These are phyloP conservation scores for Flaveria linearis DNA, from an alignment of 129 eudicot species.

Conservation along the genomic window DNA sequence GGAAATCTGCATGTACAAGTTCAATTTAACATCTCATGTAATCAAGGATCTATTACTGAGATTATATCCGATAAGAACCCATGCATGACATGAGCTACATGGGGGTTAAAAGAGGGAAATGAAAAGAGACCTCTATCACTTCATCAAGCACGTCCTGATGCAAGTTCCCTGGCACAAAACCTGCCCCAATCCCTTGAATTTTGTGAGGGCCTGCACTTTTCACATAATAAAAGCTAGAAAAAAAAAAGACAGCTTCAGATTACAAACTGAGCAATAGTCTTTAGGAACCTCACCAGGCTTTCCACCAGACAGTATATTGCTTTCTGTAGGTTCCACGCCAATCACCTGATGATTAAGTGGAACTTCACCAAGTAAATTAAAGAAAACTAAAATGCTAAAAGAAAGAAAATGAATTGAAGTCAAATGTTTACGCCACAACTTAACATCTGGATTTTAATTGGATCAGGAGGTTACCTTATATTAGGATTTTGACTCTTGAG, in stretches of 20 bases:
- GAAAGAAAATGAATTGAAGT: background rate
- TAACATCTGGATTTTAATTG: background rate
- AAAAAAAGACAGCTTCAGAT: constrained; percentile 24
- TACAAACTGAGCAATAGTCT: constrained; percentile 3
- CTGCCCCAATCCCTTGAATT: constrained; percentile 99
- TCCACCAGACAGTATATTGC: constrained; percentile 95
- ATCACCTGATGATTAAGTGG: constrained; percentile 55
- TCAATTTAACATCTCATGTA: background rate
- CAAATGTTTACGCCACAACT: background rate
- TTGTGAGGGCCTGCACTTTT: constrained; percentile 98
- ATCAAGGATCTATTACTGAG: background rate
- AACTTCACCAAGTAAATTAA: background rate
- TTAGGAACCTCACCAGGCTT: constrained; percentile 77
- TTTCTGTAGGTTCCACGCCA: constrained; percentile 94
- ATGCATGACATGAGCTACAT: constrained; percentile 1
- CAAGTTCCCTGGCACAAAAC: constrained; percentile 90
- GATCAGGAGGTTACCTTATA: constrained; percentile 52
- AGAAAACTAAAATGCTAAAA: background rate
- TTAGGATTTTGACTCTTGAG: constrained; percentile 72
- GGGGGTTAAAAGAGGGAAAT: background rate
- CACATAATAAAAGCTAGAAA: constrained; percentile 51
- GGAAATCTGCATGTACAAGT: constrained; percentile 57
- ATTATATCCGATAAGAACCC: background rate
- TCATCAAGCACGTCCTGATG: constrained; percentile 87
- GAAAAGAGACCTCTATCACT: constrained; percentile 78